A percentile compares a stretch with the other conserved stretches of the same genome.
These are phyloP conservation scores for Tetradesmus lagerheimii DNA, from an alignment of 139 green algal genomes.

Conservation along the genomic window DNA sequence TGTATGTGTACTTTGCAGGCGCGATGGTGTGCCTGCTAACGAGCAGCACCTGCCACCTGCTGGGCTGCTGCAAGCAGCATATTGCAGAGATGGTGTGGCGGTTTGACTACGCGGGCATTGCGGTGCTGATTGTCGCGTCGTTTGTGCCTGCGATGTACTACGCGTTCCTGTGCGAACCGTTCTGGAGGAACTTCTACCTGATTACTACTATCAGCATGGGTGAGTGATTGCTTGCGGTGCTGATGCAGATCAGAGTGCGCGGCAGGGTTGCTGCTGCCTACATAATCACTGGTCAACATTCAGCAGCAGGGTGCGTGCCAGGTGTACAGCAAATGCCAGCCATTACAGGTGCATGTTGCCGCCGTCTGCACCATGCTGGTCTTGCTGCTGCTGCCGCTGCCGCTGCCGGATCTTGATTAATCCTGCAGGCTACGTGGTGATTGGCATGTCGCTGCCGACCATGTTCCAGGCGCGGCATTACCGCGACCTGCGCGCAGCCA, in stretches of 20 bases:
- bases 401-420: neutral
- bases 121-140: conserved; percentile 94
- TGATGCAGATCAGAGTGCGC: too few species aligned
- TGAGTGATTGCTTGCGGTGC: conserved; percentile 31
- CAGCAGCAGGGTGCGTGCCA: too few species aligned
- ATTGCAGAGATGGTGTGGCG: conserved; percentile 80
- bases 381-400: neutral
- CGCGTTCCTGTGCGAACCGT: conserved; percentile 90
- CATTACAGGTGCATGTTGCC: too few species aligned
- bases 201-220: conserved; percentile 74
- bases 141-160: conserved; percentile 97
- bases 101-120: conserved; percentile 97
- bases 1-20: conserved; percentile 76
- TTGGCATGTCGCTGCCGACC: conserved; percentile 75
- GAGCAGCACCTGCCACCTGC: conserved; percentile 88
- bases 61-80: conserved; percentile 87
- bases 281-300: too few species aligned
- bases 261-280: too few species aligned
- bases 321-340: too few species aligned
- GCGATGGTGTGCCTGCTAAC: conserved; percentile 93
- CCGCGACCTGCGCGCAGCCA: conserved; percentile 71
- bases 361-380: too few species aligned
- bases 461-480: conserved; percentile 80
- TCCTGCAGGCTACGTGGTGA: conserved; percentile 69
- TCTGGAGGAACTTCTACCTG: conserved; percentile 85